Evolutionary conservation across 202 grass and related monocot genomes (phyloP).

Genomic region (Schoenoplectus triqueter): DNA sequence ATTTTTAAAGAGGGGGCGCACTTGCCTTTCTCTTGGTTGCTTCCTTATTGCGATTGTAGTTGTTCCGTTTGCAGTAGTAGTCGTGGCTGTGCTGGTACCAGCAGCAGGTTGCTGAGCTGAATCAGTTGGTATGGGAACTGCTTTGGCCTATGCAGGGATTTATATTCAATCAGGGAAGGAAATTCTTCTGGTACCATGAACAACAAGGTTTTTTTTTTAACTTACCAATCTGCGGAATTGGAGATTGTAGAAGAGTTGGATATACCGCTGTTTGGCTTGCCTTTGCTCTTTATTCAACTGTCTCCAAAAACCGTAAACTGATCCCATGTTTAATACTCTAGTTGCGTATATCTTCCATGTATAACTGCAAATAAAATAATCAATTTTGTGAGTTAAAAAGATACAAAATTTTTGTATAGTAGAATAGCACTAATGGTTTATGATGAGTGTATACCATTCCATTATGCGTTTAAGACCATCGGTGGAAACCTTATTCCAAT

Average conservation of each 20-base stretch:
- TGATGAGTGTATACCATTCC: slow-evolving; percentile 59
- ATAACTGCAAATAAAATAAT: slow-evolving; percentile 55
- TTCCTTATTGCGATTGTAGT: slow-evolving; percentile 33
- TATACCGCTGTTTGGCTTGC: slow-evolving; percentile 62
- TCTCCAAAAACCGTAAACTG: slow-evolving; percentile 75
- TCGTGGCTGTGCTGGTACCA: slow-evolving; percentile 9
- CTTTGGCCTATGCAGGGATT: slow-evolving; percentile 55
- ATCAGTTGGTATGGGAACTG: slow-evolving; percentile 48
- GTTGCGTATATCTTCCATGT: slow-evolving; percentile 96
- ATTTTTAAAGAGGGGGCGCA: slow-evolving; percentile 61
- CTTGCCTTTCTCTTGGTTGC: slow-evolving; percentile 61
- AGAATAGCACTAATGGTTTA: neutral
- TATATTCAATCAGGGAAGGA: slow-evolving; percentile 19
- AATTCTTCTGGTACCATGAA: neutral
- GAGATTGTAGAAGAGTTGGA: slow-evolving; percentile 87
- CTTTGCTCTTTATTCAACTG: slow-evolving; percentile 77
- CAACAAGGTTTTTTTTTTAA: neutral
- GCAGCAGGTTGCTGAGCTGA: slow-evolving; percentile 36
- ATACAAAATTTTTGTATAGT: neutral
- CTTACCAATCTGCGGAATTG: slow-evolving; percentile 83
- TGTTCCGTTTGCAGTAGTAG: neutral
- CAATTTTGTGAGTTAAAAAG: neutral
- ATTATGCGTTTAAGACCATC: slow-evolving; percentile 87
- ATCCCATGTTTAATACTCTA: slow-evolving; percentile 85
- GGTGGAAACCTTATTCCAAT: slow-evolving; percentile 89